Evolutionary conservation across 2,329 filamentous ascomycete species (phyloP), one percentile per base, ranked within the genome.

Genomic region (Ceratocystis smalleyi): DNA sequence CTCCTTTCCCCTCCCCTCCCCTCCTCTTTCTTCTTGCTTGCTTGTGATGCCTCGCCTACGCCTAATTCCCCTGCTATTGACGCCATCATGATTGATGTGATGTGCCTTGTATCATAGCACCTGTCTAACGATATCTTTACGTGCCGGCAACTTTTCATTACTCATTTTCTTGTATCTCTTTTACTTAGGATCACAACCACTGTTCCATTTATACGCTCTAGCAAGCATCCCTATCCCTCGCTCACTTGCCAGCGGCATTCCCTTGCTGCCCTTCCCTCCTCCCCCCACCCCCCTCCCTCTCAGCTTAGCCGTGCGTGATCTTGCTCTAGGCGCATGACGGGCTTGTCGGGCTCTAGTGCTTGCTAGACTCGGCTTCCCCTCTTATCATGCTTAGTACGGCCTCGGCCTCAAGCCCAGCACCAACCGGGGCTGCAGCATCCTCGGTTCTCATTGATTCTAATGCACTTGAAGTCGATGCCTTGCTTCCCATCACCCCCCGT

Each of bases 401-500:
- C 27, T 19, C 59, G 49, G 30, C 61, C 12, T 22, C 61, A 30
- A 64, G 45, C 47, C 49, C 65, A 60, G 55, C 45, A 24, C 62
- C 62, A 32, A 57, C 7, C 17, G 30, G 65, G 51, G 45, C 47
- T 27, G 27, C 51, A 24, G 43, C 35, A 27, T 47, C 49, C 43
- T 63, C 62, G 43, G 49, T 57, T 32, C 6, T 59, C 7, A 55
- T 55, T 45, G 35, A 63, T 27, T 27, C 54, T 59, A 32, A 15
- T 17, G 35, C 22, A 57, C 54, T 45, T 19, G 65, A 66, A 57
- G 54, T 35, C 19, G 64, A 61, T 64, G 49, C 19, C 57, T 61
- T 64, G 40, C 57, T 66, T 45, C 65, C 65, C 10, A 45, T 61
- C 15, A 66, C 65, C 5, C 65, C 65, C 6, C 65, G 65, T 27